Conservation (phyloP, 2,329 filamentous ascomycete genomes). For the Apiospora sp. region DNA sequence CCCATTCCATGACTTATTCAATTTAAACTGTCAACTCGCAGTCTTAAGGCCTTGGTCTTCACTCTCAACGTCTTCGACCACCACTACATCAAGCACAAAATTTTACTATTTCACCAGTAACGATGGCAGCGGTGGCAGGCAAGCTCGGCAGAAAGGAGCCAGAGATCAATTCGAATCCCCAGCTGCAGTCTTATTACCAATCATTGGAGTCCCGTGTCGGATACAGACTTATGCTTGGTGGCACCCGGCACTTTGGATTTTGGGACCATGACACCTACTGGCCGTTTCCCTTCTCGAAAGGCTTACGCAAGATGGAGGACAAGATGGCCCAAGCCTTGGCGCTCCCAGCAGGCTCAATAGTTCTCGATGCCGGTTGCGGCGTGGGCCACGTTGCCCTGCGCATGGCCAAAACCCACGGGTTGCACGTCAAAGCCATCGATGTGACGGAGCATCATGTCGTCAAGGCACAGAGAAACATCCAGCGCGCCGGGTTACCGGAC, state of each 20-base stretch:
- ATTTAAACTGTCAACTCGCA: no score
- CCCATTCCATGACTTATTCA: no score
- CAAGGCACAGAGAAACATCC: slow-evolving; percentile 52
- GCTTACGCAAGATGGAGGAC: slow-evolving; percentile 59
- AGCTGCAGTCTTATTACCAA: slow-evolving; percentile 54
- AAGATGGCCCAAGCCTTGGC: slow-evolving; percentile 49
- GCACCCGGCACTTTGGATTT: slow-evolving; percentile 59
- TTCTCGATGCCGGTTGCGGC: slow-evolving; percentile 62
- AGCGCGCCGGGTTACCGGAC: slow-evolving; percentile 41
- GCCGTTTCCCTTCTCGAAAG: slow-evolving; percentile 54
- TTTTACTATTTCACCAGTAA: neutral
- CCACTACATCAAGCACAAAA: neutral
- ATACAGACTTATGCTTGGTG: slow-evolving; percentile 53
- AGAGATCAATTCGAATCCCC: slow-evolving; percentile 48
- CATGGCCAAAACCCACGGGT: slow-evolving; percentile 50
- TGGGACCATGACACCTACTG: slow-evolving; percentile 54
- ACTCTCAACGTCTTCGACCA: neutral
- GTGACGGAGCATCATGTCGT: slow-evolving; percentile 55
- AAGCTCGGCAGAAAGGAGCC: slow-evolving; percentile 26
- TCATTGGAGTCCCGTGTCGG: slow-evolving; percentile 55
- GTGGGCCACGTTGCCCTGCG: slow-evolving; percentile 57
- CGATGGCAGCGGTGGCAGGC: neutral
- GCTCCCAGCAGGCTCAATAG: slow-evolving; percentile 48
- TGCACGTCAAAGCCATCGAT: slow-evolving; percentile 56
- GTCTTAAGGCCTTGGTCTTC: neutral